Base-by-base conservation (phyloP, 805 yeast genomes). In the Candida railenensis region DNA sequence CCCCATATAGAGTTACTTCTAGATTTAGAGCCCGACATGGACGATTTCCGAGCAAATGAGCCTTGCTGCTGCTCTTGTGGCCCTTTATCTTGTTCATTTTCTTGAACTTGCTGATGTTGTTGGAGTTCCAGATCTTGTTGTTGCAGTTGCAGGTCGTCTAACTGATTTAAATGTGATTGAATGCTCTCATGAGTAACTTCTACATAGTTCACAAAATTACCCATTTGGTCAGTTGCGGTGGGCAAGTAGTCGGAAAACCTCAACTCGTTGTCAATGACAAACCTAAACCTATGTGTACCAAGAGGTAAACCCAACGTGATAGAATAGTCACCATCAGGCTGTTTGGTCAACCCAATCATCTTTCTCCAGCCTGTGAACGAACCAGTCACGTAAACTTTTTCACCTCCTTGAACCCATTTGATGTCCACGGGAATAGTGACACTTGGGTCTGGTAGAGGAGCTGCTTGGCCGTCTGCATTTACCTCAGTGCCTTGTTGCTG, bases 341-440 rank as follows among this genome's bases (percentile, higher is more conserved):
- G 80, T 65, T 71, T 73, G 25, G 77, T 77, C 56, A 94, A 71
- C 34, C 96, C 96, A 59, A 92, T 91, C 98, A 94, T 92, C 67
- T 91, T 92, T 54, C 97, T 76, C 98, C 99, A 94, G 3, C 96
- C 97, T 0, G 99, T 94, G 67, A 92, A 92, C 0, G 97, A 87
- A 42, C 99, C 99, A 32, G 97, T 94, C 12, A 92, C 96, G 63
- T 90, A 94, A 2, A 94, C 98, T 57, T 87, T 87, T 42, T 80
- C 80, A 50, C 99, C 99, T n/a, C 98, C 98, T 65, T 92, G 96
- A 15, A 82, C 83, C 99, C 99, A 92, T 53, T 81, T 82, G 48
- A 90, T 85, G 47, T 85, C 90, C 1, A 89, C 74, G 1, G 83
- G 83, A 11, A 71, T 61, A 4, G 69, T 66, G 4, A 63, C 53